Percentiles rank a stretch among this genome's conserved stretches.
phyloP scores from a whole-genome alignment of 2,329 filamentous ascomycete species.

The Colletotrichum tropicale region DNA sequence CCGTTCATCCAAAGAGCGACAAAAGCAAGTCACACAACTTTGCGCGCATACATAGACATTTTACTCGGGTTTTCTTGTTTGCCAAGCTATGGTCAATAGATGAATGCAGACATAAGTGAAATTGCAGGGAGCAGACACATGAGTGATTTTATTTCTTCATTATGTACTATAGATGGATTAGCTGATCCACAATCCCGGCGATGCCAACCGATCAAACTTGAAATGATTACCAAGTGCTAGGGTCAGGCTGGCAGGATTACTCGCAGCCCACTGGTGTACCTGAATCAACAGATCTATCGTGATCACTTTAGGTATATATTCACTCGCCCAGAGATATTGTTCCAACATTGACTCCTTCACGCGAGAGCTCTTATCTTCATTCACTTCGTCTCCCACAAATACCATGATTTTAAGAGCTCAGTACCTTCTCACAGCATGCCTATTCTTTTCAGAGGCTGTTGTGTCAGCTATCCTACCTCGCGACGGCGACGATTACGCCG shows the following conservation, averaged over 20 bases:
- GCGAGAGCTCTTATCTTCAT: fast-evolving
- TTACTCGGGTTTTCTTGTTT: not conserved
- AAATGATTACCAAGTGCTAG: not conserved
- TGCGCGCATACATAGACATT: not conserved
- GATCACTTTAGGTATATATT: not conserved
- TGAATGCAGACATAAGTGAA: not conserved
- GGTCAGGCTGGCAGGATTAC: not conserved
- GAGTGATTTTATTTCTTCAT: not conserved
- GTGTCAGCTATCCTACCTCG: not conserved
- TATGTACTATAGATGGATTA: not conserved
- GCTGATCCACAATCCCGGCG: not conserved
- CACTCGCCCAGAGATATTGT: not conserved
- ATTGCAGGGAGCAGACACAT: not conserved
- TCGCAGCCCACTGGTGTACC: not conserved
- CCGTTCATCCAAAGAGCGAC: not conserved
- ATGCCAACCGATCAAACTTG: not conserved
- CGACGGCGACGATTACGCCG: not conserved
- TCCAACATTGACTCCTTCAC: not conserved
- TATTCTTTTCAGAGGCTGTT: not conserved
- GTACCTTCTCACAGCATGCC: not conserved
- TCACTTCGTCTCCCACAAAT: not conserved
- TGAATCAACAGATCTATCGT: not conserved
- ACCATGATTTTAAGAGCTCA: not conserved
- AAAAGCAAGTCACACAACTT: not conserved
- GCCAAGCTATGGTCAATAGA: not conserved